Evolutionary conservation across 2,329 filamentous ascomycete genomes (phyloP), one percentile per base, ranked within the genome.

Genomic region (Cercospora sesami): DNA sequence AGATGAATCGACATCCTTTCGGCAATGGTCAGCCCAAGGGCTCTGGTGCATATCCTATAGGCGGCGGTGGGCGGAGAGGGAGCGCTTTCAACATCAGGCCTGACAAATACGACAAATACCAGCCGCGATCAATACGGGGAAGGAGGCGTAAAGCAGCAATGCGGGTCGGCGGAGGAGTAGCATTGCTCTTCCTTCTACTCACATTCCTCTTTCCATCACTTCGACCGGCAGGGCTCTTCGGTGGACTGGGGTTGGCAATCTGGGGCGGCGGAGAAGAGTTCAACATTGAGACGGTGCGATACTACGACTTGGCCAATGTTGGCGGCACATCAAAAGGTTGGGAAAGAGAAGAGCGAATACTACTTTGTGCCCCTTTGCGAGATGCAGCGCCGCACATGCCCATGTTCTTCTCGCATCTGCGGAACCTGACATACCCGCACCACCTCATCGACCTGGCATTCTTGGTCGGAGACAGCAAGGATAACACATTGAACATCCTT

Each of bases 351-450:
- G 95, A 99, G 82, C 89, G 95, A 72, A 97, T 99, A 73, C 85
- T 99, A 33, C 87, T 99, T 67, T 98, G 95, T 80, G 95, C 96
- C 16, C 95, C 95, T 55, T 86, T 99, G 65, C 89, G 95, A 80
- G 96, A 99, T 80, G 95, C 95, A 57, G 90, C 96, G 76, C 86
- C 92, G 28, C 95, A 99, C 84, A 82, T 99, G 60, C 88, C 90
- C 69, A 98, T 99, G 94, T 98, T 99, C 86, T 99, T 99, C 82
- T 91, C 91, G n/a, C 96, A 99, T 78, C 85, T 99, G 67, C 90
- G 89, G 73, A 99, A 99, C 81, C 90, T 99, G 73, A 99, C 95
- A 18, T 99, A 99, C 77, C 95, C 95, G 0, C 95, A 99, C 79
- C 91, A 96, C 78, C 86, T 99, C 61, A 96, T 99, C 77, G 95